phyloP scores from a whole-genome alignment of 1,284 basidiomycete genomes.

The Ceratobasidium sp. region DNA sequence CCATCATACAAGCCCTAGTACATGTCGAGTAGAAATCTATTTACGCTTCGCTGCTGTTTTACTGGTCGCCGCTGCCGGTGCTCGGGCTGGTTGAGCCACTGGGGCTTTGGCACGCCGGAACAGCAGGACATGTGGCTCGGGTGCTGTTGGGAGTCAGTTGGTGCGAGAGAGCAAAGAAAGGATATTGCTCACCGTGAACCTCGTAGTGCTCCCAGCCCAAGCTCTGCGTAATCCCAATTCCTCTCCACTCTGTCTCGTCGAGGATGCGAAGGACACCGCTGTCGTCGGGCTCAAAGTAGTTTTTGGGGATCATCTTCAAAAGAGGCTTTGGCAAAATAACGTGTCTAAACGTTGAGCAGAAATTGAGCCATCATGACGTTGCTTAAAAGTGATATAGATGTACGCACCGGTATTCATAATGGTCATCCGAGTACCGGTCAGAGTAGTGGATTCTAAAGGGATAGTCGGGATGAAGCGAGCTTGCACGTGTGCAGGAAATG shows the following conservation, averaged over 20 bases:
- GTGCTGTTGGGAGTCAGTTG: constrained; percentile 62
- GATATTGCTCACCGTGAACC: constrained; percentile 80
- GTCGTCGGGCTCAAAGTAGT: constrained; percentile 69
- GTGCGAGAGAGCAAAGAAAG: neutral
- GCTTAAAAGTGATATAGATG: neutral
- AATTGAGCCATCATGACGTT: constrained; percentile 1
- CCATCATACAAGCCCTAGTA: neutral
- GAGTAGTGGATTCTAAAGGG: constrained; percentile 78
- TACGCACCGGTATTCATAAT: constrained; percentile 63
- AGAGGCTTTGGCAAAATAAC: constrained; percentile 91
- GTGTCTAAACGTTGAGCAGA: constrained; percentile 63
- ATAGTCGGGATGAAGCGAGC: constrained; percentile 31
- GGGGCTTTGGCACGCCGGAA: constrained; percentile 65
- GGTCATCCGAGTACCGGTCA: constrained; percentile 83
- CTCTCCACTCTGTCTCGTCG: constrained; percentile 90
- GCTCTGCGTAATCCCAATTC: constrained; percentile 95
- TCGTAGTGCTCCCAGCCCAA: constrained; percentile 98
- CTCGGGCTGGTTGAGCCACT: neutral
- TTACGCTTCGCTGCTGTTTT: constrained; percentile 31
- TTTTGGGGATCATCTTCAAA: constrained; percentile 86
- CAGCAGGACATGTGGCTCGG: constrained; percentile 86
- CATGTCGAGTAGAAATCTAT: constrained; percentile 10
- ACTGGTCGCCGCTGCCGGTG: neutral
- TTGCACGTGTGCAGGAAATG: constrained; percentile 29
- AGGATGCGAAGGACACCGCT: constrained; percentile 84